A percentile compares a stretch with the other conserved stretches of the same genome.
Conservation (phyloP, 352 stramenopile genomes). For the Phytophthora cactorum region DNA sequence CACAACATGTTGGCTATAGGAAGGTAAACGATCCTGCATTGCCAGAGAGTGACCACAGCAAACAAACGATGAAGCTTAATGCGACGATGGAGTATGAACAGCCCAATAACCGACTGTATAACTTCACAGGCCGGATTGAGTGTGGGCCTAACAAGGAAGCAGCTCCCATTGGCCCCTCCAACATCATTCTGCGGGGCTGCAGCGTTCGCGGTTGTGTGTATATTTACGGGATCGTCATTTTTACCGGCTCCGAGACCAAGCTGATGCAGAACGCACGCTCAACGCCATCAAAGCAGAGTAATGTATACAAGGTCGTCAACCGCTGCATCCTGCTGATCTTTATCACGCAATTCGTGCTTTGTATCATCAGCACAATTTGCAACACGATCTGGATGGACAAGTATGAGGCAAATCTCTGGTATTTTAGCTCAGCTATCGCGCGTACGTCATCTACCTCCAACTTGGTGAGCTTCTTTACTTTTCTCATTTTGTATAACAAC, state of each 20-base stretch:
- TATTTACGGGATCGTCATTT: conserved; percentile 84
- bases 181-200: conserved; percentile 89
- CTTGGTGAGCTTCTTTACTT: conserved; percentile 93
- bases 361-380: conserved; percentile 70
- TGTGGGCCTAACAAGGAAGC: conserved; percentile 40
- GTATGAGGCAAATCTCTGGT: conserved; percentile 52
- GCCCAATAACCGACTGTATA: conserved; percentile 82
- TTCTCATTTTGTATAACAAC: conserved; percentile 96
- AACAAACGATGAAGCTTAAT: conserved; percentile 48
- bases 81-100: conserved; percentile 71
- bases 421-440: conserved; percentile 41
- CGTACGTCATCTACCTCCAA: conserved; percentile 24
- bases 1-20: conserved; percentile 63
- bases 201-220: conserved; percentile 63
- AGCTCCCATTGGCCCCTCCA: conserved; percentile 56
- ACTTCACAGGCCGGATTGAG: conserved; percentile 64
- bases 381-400: conserved; percentile 53
- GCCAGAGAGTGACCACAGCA: conserved; percentile 41
- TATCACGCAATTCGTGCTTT: conserved; percentile 61
- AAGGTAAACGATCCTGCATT: conserved; percentile 60
- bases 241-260: conserved; percentile 92
- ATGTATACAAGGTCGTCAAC: conserved; percentile 75
- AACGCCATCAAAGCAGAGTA: conserved; percentile 77
- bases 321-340: conserved; percentile 77
- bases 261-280: conserved; percentile 76